Base-by-base conservation (phyloP, 73 alveolate genomes). In the Paramecium bursaria region DNA sequence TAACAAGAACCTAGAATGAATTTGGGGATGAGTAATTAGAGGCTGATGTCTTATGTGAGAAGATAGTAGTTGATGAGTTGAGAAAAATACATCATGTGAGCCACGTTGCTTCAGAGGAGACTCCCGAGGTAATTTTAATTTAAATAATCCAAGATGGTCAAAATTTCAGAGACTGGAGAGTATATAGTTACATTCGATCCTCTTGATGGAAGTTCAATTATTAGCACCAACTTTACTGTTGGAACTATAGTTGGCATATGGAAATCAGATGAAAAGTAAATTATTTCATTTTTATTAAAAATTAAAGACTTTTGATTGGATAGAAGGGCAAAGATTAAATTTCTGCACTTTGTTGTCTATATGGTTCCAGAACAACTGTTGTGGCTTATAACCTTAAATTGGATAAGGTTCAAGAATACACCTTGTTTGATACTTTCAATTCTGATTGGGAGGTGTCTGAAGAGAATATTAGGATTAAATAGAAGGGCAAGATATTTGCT, bases 151-250 rank as follows among this genome's bases (percentile, higher is more conserved):
- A 39, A 53, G 76, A 79, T 53, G 55, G 54, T 30, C 14, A 3
- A 52, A 61, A 48, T 33, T 29, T 73, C 73, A 29, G 73, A 88
- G 74, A 48, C 60, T 15, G 90, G 85, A 30, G 87, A 73, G 30
- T 91, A 82, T 86, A 90, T 53, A 3, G 95, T 91, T 4, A 88
- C 96, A 10, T 91, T 88, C 27, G 96, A 91, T 50, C 96, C 96
- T 5, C 75, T 91, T 47, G 96, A 91, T 73, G 96, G 95, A 29
- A 74, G 91, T 55, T 67, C 92, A 0, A 91, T 91, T 25, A 86
- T 91, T 22, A 94, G 90, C 46, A 51, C 93, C 23, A 91, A 91
- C 75, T 91, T 90, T 88, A 31, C 94, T n/a, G 88, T 91, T 2
- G 96, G 94, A 22, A 73, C 96, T 11, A 87, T 91, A 17, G 91